Percentiles rank a stretch among this genome's conserved stretches.
Evolutionary conservation across 768 basidiomycete species (phyloP).

Genomic region (Fistulinella prunicolor): DNA sequence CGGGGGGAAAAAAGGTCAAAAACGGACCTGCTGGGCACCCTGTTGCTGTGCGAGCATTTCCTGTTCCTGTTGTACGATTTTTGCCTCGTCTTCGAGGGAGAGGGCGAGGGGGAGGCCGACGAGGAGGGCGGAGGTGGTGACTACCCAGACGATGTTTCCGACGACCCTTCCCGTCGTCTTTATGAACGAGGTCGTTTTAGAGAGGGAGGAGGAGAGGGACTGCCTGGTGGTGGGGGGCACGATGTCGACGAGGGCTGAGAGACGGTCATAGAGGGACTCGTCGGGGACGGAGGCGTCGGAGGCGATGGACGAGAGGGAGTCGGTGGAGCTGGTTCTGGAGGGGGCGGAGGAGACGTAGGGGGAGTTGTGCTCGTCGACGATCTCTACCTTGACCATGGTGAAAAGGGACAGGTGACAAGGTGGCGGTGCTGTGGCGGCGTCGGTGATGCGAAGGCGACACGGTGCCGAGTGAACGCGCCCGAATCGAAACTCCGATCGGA

Average conservation of each 20-base stretch:
- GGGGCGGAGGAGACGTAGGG: conserved; percentile 76
- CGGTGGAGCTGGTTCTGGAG: conserved; percentile 63
- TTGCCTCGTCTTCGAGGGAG: conserved; percentile 93
- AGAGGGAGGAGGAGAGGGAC: conserved; percentile 58
- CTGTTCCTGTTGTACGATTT: conserved; percentile 90
- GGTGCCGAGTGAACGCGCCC: conserved; percentile 26
- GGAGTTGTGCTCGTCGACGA: conserved; percentile 74
- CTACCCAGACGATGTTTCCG: conserved; percentile 91
- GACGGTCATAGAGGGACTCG: conserved; percentile 84
- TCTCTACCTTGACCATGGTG: conserved; percentile 91
- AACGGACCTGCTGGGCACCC: conserved; percentile 82
- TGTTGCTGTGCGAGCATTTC: conserved; percentile 92
- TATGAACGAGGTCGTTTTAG: conserved; percentile 59
- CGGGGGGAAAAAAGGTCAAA: background rate
- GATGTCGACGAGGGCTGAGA: conserved; percentile 93
- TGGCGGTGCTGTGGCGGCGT: conserved; percentile 23
- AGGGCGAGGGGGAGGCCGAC: conserved; percentile 92
- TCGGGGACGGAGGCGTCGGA: conserved; percentile 67
- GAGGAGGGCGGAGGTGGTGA: conserved; percentile 91
- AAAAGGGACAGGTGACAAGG: background rate
- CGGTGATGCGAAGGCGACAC: conserved; percentile 20
- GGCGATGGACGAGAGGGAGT: conserved; percentile 76
- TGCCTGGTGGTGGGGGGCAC: conserved; percentile 89
- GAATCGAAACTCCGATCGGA: conserved; percentile 27
- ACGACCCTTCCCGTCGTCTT: conserved; percentile 67